Evolutionary conservation across 495 filamentous ascomycete genomes (phyloP).

Genomic region (Podospora australis): DNA sequence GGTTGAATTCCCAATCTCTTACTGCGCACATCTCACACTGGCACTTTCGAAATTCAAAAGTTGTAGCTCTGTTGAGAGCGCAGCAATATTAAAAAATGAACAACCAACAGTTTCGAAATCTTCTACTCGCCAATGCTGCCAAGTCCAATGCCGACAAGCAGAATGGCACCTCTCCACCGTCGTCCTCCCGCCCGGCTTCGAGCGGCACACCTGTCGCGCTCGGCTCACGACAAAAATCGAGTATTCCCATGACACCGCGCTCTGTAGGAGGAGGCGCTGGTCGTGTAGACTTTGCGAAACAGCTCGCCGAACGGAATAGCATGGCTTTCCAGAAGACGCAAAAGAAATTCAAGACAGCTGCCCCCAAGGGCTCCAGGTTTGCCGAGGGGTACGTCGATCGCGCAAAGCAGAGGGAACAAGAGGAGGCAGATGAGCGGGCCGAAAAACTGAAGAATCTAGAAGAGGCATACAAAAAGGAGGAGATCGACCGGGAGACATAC

Average conservation of each 20-base stretch:
- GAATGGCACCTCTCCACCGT: slow-evolving; percentile 31
- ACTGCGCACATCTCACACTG: not conserved
- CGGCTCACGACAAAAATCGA: slow-evolving; percentile 63
- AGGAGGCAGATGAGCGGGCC: slow-evolving; percentile 58
- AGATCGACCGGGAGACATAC: slow-evolving; percentile 72
- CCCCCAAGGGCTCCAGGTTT: slow-evolving; percentile 78
- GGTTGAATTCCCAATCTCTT: too few relatives aligned
- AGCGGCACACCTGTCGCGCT: slow-evolving; percentile 36
- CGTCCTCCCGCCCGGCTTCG: slow-evolving; percentile 24
- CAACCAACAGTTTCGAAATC: slow-evolving; percentile 88
- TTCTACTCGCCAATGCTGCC: slow-evolving; percentile 52
- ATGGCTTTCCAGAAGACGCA: slow-evolving; percentile 42
- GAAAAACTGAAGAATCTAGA: slow-evolving; percentile 68
- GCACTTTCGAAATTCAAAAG: not conserved
- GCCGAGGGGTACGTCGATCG: slow-evolving; percentile 81
- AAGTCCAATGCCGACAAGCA: slow-evolving; percentile 30
- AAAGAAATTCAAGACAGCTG: slow-evolving; percentile 70
- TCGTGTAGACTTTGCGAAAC: slow-evolving; percentile 70
- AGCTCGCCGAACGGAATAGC: slow-evolving; percentile 68
- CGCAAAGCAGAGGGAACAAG: slow-evolving; percentile 47
- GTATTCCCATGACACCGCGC: slow-evolving; percentile 83
- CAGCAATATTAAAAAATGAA: slow-evolving; percentile 58
- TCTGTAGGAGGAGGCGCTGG: slow-evolving; percentile 45
- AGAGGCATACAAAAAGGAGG: slow-evolving; percentile 71
- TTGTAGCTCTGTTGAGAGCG: not conserved